These are phyloP conservation scores for Paraurostyla sp. DNA, from an alignment of 73 alveolate species.

Conservation along the genomic window DNA sequence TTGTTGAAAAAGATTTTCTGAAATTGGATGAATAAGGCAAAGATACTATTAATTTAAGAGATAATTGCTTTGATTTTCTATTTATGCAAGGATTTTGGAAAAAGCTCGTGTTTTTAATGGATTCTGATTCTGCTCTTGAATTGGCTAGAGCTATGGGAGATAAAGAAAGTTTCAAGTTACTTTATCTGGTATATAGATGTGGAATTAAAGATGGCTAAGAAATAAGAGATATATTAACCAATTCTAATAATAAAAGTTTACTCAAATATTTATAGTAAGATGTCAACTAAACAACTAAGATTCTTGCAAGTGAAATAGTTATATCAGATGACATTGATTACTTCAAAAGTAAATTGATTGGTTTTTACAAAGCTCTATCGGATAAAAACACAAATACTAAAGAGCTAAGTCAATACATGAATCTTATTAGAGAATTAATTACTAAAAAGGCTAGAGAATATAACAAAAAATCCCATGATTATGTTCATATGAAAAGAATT, in stretches of 20 bases:
- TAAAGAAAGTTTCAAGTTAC: slow-evolving; percentile 13
- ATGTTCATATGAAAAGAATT: not conserved
- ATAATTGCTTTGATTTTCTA: slow-evolving; percentile 46
- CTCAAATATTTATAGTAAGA: not conserved
- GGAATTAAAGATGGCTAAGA: not conserved
- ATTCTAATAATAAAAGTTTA: not conserved
- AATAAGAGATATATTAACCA: not conserved
- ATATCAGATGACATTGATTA: not conserved
- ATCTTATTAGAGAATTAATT: no score
- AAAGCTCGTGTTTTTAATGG: slow-evolving; percentile 68
- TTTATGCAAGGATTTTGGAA: slow-evolving; percentile 77
- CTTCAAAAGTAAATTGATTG: not conserved
- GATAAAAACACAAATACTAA: no score
- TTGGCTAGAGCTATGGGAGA: slow-evolving; percentile 43
- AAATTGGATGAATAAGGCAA: slow-evolving; percentile 32
- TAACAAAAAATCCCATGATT: not conserved
- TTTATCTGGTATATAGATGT: slow-evolving; percentile 22
- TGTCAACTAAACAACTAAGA: not conserved
- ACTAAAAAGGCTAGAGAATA: not conserved
- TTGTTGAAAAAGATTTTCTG: slow-evolving; percentile 54
- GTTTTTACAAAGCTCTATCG: no score
- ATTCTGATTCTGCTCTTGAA: slow-evolving; percentile 16
- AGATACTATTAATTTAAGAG: not conserved
- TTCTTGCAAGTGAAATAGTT: not conserved
- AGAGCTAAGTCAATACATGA: no score